These are phyloP conservation scores for Jasminum sambac DNA, from an alignment of 257 asterid species.

Conservation along the genomic window DNA sequence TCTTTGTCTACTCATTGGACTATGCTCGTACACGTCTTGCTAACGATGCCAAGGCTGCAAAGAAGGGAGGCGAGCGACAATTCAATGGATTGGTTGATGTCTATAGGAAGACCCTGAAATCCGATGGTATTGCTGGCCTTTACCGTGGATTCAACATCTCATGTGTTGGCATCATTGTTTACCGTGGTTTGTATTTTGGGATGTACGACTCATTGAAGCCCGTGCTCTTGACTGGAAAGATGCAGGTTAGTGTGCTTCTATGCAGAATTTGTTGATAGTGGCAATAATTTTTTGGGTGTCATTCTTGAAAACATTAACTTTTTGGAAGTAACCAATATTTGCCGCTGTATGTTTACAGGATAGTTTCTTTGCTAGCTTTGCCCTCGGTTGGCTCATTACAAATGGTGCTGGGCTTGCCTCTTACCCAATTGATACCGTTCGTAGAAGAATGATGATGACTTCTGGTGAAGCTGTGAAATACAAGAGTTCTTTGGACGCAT, in stretches of 20 bases:
- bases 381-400: too few species aligned
- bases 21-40: conserved; percentile 30
- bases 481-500: too few species aligned
- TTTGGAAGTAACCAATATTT: too few species aligned
- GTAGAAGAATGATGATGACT: too few species aligned
- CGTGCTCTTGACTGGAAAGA: conserved; percentile 24
- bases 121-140: conserved; percentile 32
- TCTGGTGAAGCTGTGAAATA: too few species aligned
- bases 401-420: too few species aligned
- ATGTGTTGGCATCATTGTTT: conserved; percentile 25
- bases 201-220: conserved; percentile 28
- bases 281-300: not conserved
- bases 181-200: conserved; percentile 29
- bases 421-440: too few species aligned
- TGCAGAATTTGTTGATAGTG: not conserved
- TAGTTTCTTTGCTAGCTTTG: too few species aligned
- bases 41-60: conserved; percentile 31
- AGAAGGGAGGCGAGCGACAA: conserved; percentile 32
- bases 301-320: not conserved
- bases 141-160: conserved; percentile 31
- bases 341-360: too few species aligned
- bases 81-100: conserved; percentile 30
- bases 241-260: conserved; percentile 21
- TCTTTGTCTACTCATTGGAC: conserved; percentile 31
- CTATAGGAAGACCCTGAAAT: conserved; percentile 25